Conservation (phyloP, 2,329 filamentous ascomycete genomes). For the Ophiosphaerella herpotricha region DNA sequence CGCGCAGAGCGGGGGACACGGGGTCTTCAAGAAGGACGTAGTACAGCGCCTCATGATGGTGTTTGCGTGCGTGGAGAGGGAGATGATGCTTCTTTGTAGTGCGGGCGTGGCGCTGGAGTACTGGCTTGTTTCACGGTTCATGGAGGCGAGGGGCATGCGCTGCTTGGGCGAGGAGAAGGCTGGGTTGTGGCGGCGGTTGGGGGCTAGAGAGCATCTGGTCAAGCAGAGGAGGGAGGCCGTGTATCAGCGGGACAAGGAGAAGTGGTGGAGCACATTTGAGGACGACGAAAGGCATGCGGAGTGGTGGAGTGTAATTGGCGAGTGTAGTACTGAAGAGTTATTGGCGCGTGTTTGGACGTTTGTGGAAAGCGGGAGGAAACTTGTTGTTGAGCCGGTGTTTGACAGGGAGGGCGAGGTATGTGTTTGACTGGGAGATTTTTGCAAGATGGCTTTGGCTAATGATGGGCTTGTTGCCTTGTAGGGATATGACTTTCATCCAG, state of each 20-base stretch:
- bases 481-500: too few species aligned
- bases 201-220: neutral
- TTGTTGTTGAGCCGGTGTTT: neutral
- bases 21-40: neutral
- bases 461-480: too few species aligned
- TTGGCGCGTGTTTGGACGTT: constrained; percentile 2
- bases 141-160: constrained; percentile 2
- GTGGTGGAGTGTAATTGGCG: neutral
- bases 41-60: constrained; percentile 7
- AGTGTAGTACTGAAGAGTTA: neutral
- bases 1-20: neutral
- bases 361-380: neutral
- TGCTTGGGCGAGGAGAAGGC: constrained; percentile 5
- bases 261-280: constrained; percentile 1
- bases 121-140: constrained; percentile 6
- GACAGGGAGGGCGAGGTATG: neutral
- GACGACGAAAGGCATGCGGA: neutral
- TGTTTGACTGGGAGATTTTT: too few species aligned
- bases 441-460: too few species aligned
- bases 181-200: constrained; percentile 6
- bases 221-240: neutral
- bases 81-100: constrained; percentile 2
- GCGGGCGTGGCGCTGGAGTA: constrained; percentile 1
- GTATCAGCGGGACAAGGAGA: neutral
- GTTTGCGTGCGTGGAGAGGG: constrained; percentile 11